phyloP scores from a whole-genome alignment of 768 basidiomycete genomes.

The Serendipita sp. region DNA sequence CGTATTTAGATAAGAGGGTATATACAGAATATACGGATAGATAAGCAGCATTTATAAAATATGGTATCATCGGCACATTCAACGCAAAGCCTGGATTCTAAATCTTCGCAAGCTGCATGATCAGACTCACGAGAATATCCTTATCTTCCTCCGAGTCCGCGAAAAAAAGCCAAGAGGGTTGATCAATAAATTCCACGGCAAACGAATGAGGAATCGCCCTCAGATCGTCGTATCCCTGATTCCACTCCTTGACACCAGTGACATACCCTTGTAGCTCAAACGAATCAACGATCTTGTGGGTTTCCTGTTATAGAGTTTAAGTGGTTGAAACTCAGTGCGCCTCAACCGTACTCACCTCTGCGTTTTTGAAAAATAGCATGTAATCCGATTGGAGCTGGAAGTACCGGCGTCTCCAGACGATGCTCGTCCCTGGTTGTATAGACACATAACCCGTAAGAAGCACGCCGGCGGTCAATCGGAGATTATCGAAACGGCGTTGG shows the following conservation, averaged over 20 bases:
- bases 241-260: slow-evolving; percentile 38
- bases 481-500: slow-evolving; percentile 30
- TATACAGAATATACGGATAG: background rate
- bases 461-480: slow-evolving; percentile 22
- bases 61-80: background rate
- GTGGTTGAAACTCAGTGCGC: background rate
- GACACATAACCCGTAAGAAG: slow-evolving; percentile 44
- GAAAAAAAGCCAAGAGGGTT: slow-evolving; percentile 38
- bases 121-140: slow-evolving; percentile 9
- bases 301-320: slow-evolving; percentile 17
- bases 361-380: slow-evolving; percentile 35
- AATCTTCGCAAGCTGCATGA: background rate
- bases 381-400: slow-evolving; percentile 37
- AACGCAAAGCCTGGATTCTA: no score
- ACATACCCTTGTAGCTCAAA: slow-evolving; percentile 29
- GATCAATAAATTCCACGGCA: slow-evolving; percentile 41
- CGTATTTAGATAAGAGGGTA: no score
- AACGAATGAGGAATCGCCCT: slow-evolving; percentile 52
- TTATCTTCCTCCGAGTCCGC: slow-evolving; percentile 13
- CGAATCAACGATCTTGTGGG: slow-evolving; percentile 18
- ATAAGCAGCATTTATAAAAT: background rate
- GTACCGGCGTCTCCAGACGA: slow-evolving; percentile 51
- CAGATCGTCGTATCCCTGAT: slow-evolving; percentile 52
- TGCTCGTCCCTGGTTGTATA: slow-evolving; percentile 36
- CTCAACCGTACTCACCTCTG: slow-evolving; percentile 26